phyloP scores from a whole-genome alignment of 441 rosid species.

The Croton setiger region DNA sequence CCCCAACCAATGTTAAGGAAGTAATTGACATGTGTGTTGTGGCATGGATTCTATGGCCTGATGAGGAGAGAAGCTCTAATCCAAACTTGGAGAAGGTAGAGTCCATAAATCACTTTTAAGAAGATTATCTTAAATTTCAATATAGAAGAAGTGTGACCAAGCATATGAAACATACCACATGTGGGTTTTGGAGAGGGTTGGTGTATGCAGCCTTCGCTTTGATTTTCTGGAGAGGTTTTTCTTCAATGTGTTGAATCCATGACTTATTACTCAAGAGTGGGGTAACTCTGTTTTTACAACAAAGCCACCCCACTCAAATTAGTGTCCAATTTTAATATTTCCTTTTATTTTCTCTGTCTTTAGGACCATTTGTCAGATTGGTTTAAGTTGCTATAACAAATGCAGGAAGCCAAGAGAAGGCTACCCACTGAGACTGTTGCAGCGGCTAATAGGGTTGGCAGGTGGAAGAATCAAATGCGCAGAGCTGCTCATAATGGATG shows the following conservation, averaged over 20 bases:
- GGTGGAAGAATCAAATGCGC: slow-evolving; percentile 96
- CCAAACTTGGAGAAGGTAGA: slow-evolving; percentile 92
- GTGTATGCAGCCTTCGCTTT: no score
- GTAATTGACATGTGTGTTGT: slow-evolving; percentile 76
- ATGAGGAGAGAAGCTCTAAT: slow-evolving; percentile 86
- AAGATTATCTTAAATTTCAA: background rate
- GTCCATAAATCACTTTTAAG: background rate
- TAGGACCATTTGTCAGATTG: background rate
- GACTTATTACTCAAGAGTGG: no score
- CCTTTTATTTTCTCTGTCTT: no score
- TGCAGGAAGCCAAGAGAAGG: slow-evolving; percentile 89
- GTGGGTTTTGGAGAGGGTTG: no score
- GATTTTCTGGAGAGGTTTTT: no score
- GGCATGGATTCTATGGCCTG: slow-evolving; percentile 99
- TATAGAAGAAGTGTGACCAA: no score
- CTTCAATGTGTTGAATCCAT: no score
- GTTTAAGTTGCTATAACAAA: slow-evolving; percentile 30
- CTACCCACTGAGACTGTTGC: slow-evolving; percentile 80
- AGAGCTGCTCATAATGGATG: slow-evolving; percentile 97
- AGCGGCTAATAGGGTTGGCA: slow-evolving; percentile 85
- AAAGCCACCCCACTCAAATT: no score
- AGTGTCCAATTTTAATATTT: no score
- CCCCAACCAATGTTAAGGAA: slow-evolving; percentile 48
- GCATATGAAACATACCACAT: no score
- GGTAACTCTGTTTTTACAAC: no score